phyloP scores from a whole-genome alignment of 345 rosid species.

The Erysimum cheiranthoides region DNA sequence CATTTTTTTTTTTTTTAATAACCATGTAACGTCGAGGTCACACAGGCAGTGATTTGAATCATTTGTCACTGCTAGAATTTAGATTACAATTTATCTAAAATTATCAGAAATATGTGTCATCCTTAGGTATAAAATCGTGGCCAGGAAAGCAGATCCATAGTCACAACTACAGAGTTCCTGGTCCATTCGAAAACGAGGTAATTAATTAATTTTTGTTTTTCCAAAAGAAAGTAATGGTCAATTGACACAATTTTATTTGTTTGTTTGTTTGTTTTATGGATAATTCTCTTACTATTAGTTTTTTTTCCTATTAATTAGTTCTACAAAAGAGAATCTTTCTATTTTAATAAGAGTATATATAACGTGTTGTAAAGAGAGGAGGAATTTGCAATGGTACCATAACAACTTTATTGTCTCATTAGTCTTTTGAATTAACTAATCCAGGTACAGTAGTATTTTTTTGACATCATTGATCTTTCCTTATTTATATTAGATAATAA shows the following conservation, averaged over 20 bases:
- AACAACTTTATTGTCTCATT: no score
- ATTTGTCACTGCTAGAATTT: background rate
- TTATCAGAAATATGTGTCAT: background rate
- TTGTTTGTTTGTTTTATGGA: background rate
- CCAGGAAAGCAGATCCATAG: constrained; percentile 87
- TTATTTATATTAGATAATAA: no score
- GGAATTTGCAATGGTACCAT: no score
- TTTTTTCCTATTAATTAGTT: no score
- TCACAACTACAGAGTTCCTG: constrained; percentile 76
- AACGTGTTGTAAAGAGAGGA: no score
- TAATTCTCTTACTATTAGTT: no score
- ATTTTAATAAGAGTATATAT: no score
- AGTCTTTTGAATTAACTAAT: no score
- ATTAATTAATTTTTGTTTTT: background rate
- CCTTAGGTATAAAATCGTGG: constrained; percentile 68
- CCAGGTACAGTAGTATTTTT: no score
- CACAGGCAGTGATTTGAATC: background rate
- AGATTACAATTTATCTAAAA: background rate
- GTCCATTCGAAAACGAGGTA: constrained; percentile 67
- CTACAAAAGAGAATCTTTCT: no score
- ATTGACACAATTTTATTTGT: background rate
- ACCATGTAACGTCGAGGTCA: background rate
- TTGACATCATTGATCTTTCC: no score
- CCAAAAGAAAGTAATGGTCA: no score
- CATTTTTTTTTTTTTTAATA: background rate